Evolutionary conservation across 441 rosid species (phyloP), one percentile per base, ranked within the genome.

Genomic region (Gossypium trilobum): DNA sequence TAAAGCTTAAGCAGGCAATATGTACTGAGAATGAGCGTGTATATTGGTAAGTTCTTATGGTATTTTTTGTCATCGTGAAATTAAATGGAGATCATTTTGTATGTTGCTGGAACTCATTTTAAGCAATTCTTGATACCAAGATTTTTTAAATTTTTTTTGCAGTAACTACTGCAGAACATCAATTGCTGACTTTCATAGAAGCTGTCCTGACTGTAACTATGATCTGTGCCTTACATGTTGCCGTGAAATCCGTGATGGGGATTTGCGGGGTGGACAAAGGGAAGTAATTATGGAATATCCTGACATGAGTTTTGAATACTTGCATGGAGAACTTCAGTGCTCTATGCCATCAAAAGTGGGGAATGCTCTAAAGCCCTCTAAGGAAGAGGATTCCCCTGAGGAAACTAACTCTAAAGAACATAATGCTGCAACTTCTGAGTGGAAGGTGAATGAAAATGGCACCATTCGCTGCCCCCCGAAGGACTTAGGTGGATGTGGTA

Each of bases 191-290:
- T 83, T 81, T 59, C 96, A 91, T 78, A 84, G 97, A 76, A 87
- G 83, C 77, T 95, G 99, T 77, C 73, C 77, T 39, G 78, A 71
- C n/a, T 95, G 99, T 81, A 54, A 56, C 1, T 82, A 75, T 70
- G 97, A 92, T 76, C 85, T 95, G 25, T 95, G 99, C 78, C 87
- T 92, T 73, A 68, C 25, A 31, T 95, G 99, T 77, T 89, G 97
- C 84, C 73, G 71, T n/a, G 99, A 95, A 81, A 80, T 95, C 63
- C 91, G 95, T 29, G 68, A 83, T 36, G 98, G 97, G 63, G 63
- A 74, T 39, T 73, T 82, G 44, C 87, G 67, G 73, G 86, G 84
- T 55, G 81, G 90, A 27, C 57, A 60, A 52, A 72, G 75, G 56
- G 83, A 81, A 31, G 84, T 82, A 62, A 55, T 63, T 20, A 39